Base-by-base conservation (phyloP, 208 protist species). In the Angomonas ambiguus region DNA sequence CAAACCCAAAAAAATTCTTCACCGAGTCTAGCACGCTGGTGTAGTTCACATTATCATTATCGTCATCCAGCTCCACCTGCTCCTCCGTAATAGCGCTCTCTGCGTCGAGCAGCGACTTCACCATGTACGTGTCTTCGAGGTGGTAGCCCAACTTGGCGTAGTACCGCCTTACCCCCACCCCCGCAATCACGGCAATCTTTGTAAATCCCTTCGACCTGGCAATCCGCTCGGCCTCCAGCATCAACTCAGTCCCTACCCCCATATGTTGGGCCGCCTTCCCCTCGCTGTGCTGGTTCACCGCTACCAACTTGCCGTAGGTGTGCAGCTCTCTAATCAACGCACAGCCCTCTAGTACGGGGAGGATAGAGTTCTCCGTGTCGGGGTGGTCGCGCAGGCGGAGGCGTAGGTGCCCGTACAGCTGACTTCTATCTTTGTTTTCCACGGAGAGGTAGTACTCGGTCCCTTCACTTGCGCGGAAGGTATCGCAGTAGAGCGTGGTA, bases 311-410 rank as follows among this genome's bases (percentile, higher is more conserved):
- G 1, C 93, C 96, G 71, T 98, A 98, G 20, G 99, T 98, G 79
- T 99, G 98, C 58, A 99, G 81, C 78, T 99, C 98, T 45, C 98
- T 96, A 20, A 99, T 98, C 20, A 99, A 86, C 1, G 97, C 97
- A 59, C 79, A 85, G 31, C 79, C 88, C 22, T 82, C 80, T 8
- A 99, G 79, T 45, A 97, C 95, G 5, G 91, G 82, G 28, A 98
- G 92, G 24, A 93, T 79, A 24, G 74, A 80, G 51, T 71, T 69
- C 1, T 67, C 71, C 3, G 53, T 64, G 27, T 35, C 87, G 6
- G 88, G 79, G 69, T 80, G 75, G 51, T 89, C 89, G 42, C 83
- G 87, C 51, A 97, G 71, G 5, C 92, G 82, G 51, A 97, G 77
- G 0, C 93, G 85, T 16, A 95, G 74, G 60, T 94, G 88, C 1